Conservation (phyloP, 2,329 filamentous ascomycete genomes). For the Acephala macrosclerotiorum region DNA sequence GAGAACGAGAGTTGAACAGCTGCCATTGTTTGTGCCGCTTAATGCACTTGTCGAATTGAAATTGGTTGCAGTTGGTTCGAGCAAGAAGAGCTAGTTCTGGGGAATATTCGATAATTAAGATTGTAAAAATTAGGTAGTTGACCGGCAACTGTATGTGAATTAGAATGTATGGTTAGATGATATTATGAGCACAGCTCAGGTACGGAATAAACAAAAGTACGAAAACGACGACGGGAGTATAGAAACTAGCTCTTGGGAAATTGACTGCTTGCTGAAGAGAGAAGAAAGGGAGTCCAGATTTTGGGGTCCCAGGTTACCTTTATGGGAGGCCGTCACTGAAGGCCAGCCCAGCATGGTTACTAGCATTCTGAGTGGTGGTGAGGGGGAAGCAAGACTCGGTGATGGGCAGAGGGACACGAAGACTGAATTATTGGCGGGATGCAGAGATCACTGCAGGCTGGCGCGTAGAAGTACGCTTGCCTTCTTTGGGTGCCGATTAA, state of each 20-base stretch:
- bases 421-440: constrained; percentile 1
- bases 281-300: constrained; percentile 35
- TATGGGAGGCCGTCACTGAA: constrained; percentile 37
- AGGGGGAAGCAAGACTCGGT: constrained; percentile 17
- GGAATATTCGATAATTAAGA: constrained; percentile 50
- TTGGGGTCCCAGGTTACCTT: constrained; percentile 38
- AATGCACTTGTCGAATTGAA: constrained; percentile 40
- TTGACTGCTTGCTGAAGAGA: constrained; percentile 72
- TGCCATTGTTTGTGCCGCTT: constrained; percentile 71
- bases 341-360: constrained; percentile 24
- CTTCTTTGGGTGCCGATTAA: neutral
- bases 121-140: constrained; percentile 64
- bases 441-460: neutral
- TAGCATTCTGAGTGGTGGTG: constrained; percentile 4
- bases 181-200: constrained; percentile 63
- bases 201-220: constrained; percentile 46
- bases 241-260: constrained; percentile 57
- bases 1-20: constrained; percentile 93
- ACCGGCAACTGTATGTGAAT: constrained; percentile 54
- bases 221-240: constrained; percentile 55
- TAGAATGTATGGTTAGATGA: constrained; percentile 45
- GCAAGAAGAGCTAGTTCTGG: constrained; percentile 48
- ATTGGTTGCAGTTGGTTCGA: constrained; percentile 46
- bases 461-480: neutral
- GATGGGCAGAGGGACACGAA: constrained; percentile 13